Evolutionary conservation across 805 yeast species (phyloP), one percentile per base, ranked within the genome.

Genomic region (Brettanomyces custersianus): DNA sequence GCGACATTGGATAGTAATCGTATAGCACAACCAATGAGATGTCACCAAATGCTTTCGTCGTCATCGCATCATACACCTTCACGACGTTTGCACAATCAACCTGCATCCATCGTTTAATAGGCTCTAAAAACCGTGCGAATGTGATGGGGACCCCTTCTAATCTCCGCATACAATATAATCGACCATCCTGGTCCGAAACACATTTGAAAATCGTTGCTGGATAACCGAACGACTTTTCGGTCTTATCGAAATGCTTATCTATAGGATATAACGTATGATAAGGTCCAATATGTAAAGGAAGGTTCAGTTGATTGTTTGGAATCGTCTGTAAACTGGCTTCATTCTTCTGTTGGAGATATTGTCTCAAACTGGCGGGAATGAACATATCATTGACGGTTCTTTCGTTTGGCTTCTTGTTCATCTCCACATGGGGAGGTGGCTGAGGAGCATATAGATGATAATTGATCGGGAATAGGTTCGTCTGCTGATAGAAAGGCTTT

Each of bases 371-470:
- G 46, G 73, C 73, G 8, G 87, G 75, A 9, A 90, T 70, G 52
- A 88, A 88, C 49, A 92, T 65, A 39, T 70, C 71, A 37, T 73
- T 72, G 3, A 79, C 72, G 22, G 74, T 75, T 29, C 86, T 70
- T 58, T 87, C 88, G 52, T 87, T 77, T 1, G 84, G 74, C 33
- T 70, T 68, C 42, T 82, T 61, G 11, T 78, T 76, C 8, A 72
- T 57, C 28, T 68, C 66, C 33, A 78, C 55, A 50, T 80, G 77
- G 7, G 87, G 88, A 3, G 88, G 85, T 8, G 96, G 90, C 21
- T 75, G 70, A 2, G 96, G 96, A 0, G 96, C 92, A 59, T 90
- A 88, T 27, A 86, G 60, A 58, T 88, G 95, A 54, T 84, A 83
- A 49, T 86, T 86, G 30, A 84, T 60, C 0, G 82, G 81, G 44